Base-by-base conservation (phyloP, 2,329 filamentous ascomycete species). In the Trichophyton verrucosum region DNA sequence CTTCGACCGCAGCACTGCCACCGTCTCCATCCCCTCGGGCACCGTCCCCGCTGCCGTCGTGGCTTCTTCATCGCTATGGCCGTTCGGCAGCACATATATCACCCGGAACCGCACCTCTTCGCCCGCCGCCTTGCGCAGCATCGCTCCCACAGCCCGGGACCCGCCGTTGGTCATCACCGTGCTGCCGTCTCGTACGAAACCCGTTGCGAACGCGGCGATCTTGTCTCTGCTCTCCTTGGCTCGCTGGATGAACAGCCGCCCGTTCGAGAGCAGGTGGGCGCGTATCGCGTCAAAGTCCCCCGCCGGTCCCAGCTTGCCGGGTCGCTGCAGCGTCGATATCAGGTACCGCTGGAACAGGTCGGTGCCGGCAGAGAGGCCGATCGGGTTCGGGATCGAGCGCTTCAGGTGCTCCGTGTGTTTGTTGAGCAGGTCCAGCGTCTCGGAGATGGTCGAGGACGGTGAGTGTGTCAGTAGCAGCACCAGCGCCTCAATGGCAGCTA, bases 301-400 rank as follows among this genome's bases (percentile, higher is more conserved):
- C 8, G 75, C 75, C 1, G 80, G 77, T 22, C 78, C 78, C 5
- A 79, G 71, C 65, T 78, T 66, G 27, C 80, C 68, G 15, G 82
- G 78, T 63, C 80, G 74, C 71, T 85, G 81, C 67, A 86, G 73
- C 20, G 82, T 90, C 61, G 86, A 85, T 69, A 96, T 87, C 67
- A 99, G 84, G 75, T 95, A 97, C 72, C 92, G 87, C 73, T 94
- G 88, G 79, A 99, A 97, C 62, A 97, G 84, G 73, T 96, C 91
- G 63, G 91, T 96, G 68, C 94, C 94, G 60, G 95, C 94, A 57
- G 89, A 91, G 15, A 97, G 84, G 3, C 91, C 92, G 61, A 97
- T 89, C 13, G 91, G 89, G 76, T 99, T 97, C 6, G 87, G 81
- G 59, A 95, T 87, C 20, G 86, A 84, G 61, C 81, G 80, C 73